These are phyloP conservation scores for Castanea sativa DNA, from an alignment of 306 rosid species.

Conservation along the genomic window DNA sequence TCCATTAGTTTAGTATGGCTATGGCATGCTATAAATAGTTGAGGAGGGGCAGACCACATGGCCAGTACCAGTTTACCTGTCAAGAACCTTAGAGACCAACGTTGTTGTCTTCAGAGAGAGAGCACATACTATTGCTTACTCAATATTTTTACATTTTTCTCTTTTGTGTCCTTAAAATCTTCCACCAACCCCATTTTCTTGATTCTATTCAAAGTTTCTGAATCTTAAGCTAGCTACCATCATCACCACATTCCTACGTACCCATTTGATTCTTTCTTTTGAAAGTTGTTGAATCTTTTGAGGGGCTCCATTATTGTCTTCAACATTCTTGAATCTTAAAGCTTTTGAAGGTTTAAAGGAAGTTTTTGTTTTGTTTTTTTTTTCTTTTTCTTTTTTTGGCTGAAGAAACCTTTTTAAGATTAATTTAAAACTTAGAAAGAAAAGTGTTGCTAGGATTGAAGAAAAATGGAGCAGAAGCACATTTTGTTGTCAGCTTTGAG, in stretches of 20 bases:
- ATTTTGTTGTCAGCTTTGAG: slow-evolving; percentile 90
- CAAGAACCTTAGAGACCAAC: slow-evolving; percentile 39
- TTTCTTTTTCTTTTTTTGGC: neutral
- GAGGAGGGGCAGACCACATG: slow-evolving; percentile 21
- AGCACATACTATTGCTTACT: too few relatives aligned
- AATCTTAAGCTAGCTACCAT: too few relatives aligned
- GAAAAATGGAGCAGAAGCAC: slow-evolving; percentile 84
- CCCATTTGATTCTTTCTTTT: neutral
- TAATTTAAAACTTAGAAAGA: too few relatives aligned
- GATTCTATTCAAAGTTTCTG: slow-evolving; percentile 1
- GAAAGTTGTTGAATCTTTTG: neutral
- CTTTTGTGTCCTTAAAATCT: slow-evolving; percentile 11
- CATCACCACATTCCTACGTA: neutral
- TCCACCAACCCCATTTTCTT: slow-evolving; percentile 26
- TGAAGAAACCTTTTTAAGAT: neutral
- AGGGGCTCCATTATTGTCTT: neutral
- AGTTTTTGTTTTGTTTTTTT: neutral
- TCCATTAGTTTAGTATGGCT: slow-evolving; percentile 30
- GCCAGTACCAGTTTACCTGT: slow-evolving; percentile 39
- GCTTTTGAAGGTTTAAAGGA: neutral
- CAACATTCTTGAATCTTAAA: neutral
- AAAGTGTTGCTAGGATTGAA: neutral
- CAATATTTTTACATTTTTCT: neutral
- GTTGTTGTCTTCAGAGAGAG: slow-evolving; percentile 30
- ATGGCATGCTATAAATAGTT: slow-evolving; percentile 57